Evolutionary conservation across 208 protist species (phyloP).

Genomic region (Endotrypanum monterogeii): DNA sequence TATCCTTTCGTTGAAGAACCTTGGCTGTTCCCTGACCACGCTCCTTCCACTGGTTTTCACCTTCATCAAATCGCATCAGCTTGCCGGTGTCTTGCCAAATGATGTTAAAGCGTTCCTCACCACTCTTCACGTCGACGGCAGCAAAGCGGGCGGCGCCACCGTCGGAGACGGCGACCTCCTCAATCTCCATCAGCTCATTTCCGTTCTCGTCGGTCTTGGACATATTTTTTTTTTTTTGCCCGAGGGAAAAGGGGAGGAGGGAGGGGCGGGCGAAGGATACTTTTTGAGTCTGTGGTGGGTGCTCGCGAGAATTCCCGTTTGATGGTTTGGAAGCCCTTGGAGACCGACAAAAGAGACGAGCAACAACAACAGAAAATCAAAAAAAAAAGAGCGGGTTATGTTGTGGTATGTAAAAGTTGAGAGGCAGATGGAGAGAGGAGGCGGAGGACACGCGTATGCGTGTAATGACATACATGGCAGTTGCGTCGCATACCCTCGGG

Average conservation of each 20-base stretch:
- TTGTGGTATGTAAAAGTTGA: not conserved
- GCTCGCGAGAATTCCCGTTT: not conserved
- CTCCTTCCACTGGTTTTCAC: slow-evolving; percentile 94
- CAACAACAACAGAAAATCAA: too few relatives aligned
- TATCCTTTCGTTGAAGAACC: slow-evolving; percentile 79
- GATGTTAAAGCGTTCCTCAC: slow-evolving; percentile 82
- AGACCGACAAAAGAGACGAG: too few relatives aligned
- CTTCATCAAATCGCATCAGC: slow-evolving; percentile 92
- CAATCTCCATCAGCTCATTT: slow-evolving; percentile 90
- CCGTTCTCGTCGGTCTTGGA: slow-evolving; percentile 46
- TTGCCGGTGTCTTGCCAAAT: slow-evolving; percentile 75
- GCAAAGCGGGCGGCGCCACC: slow-evolving; percentile 80
- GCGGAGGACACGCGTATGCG: too few relatives aligned
- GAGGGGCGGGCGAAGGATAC: not conserved
- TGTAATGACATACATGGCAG: too few relatives aligned
- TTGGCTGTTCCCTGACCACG: slow-evolving; percentile 82
- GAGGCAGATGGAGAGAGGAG: too few relatives aligned
- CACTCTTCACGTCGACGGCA: slow-evolving; percentile 81
- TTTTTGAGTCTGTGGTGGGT: not conserved
- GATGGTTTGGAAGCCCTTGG: too few relatives aligned
- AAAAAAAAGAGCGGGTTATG: too few relatives aligned
- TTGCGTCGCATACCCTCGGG: too few relatives aligned
- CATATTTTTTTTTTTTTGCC: slow-evolving; percentile 27
- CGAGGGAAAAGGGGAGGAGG: not conserved
- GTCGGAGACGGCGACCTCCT: slow-evolving; percentile 89